Evolutionary conservation across 2,329 filamentous ascomycete species (phyloP).

Genomic region (Epichloe amarillans): DNA sequence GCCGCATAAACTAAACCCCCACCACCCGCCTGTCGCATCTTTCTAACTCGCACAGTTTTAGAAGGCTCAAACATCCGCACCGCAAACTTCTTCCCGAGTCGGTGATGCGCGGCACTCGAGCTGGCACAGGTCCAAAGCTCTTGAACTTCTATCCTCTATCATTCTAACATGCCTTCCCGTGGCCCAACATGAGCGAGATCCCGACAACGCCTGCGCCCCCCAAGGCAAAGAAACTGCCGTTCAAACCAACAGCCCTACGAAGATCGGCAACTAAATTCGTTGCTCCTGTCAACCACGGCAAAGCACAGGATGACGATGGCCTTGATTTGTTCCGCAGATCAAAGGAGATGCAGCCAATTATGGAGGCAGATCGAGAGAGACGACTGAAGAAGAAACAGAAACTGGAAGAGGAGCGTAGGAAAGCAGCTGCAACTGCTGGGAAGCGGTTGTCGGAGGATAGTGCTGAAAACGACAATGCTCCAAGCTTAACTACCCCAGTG

Average conservation of each 20-base stretch:
- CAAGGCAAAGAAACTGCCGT: constrained; percentile 31
- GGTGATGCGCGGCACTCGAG: not conserved
- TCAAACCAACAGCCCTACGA: constrained; percentile 34
- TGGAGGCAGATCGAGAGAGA: constrained; percentile 27
- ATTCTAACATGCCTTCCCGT: not conserved
- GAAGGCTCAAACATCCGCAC: not conserved
- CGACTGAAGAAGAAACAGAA: constrained; percentile 15
- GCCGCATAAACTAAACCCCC: not conserved
- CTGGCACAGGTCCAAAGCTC: not conserved
- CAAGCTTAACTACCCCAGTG: not conserved
- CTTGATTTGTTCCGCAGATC: constrained; percentile 37
- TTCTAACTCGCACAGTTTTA: not conserved
- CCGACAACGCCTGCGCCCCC: constrained; percentile 11
- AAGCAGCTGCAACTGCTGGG: constrained; percentile 5
- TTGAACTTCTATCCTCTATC: not conserved
- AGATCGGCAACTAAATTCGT: constrained; percentile 12
- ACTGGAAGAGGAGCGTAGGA: constrained; percentile 9
- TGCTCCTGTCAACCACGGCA: constrained; percentile 6
- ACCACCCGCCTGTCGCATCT: not conserved
- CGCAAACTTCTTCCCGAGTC: not conserved
- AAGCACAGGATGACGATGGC: constrained; percentile 17
- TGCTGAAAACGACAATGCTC: constrained; percentile 5
- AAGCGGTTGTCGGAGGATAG: constrained; percentile 13
- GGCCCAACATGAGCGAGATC: constrained; percentile 19
- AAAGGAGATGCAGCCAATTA: constrained; percentile 33